Percentiles rank a stretch among this genome's conserved stretches.
phyloP scores from a whole-genome alignment of 2,329 filamentous ascomycete genomes.

The Aspergillus persii region DNA sequence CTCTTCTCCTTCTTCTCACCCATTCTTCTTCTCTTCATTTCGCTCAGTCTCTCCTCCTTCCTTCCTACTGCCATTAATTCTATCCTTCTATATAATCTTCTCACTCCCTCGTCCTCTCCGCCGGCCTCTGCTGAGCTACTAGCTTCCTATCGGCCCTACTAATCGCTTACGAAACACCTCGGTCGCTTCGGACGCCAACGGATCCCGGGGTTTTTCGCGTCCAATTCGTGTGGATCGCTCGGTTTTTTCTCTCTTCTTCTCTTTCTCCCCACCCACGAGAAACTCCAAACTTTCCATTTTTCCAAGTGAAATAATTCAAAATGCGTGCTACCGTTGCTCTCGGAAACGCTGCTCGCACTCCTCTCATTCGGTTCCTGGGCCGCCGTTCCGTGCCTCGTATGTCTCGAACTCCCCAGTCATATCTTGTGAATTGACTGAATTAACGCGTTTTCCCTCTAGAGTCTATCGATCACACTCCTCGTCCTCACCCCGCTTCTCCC shows the following conservation, averaged over 20 bases:
- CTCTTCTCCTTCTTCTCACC: slow-evolving; percentile 12
- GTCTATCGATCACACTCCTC: slow-evolving; percentile 54
- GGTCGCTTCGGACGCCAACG: slow-evolving; percentile 31
- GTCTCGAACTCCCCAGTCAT: slow-evolving; percentile 11
- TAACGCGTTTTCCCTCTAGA: slow-evolving; percentile 27
- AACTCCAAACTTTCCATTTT: slow-evolving; percentile 6
- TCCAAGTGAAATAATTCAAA: slow-evolving; percentile 20
- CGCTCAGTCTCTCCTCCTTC: not conserved
- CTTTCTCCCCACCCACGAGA: slow-evolving; percentile 5
- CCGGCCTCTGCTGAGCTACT: slow-evolving; percentile 1
- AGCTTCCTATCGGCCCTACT: slow-evolving; percentile 6
- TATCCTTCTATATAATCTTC: not conserved
- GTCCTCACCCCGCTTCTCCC: slow-evolving; percentile 59
- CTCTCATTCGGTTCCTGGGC: slow-evolving; percentile 52
- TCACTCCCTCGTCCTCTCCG: not conserved
- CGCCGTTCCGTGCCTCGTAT: slow-evolving; percentile 47
- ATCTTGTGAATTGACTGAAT: not conserved
- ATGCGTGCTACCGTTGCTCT: slow-evolving; percentile 46
- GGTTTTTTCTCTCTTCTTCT: slow-evolving; percentile 13
- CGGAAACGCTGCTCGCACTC: slow-evolving; percentile 42
- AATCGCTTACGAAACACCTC: slow-evolving; percentile 6
- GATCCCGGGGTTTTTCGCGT: slow-evolving; percentile 24
- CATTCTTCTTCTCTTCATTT: slow-evolving; percentile 1
- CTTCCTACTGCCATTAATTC: not conserved
- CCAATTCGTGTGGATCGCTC: slow-evolving; percentile 12